Conservation (phyloP, 75 land plant genomes). For the Picea sitchensis region DNA sequence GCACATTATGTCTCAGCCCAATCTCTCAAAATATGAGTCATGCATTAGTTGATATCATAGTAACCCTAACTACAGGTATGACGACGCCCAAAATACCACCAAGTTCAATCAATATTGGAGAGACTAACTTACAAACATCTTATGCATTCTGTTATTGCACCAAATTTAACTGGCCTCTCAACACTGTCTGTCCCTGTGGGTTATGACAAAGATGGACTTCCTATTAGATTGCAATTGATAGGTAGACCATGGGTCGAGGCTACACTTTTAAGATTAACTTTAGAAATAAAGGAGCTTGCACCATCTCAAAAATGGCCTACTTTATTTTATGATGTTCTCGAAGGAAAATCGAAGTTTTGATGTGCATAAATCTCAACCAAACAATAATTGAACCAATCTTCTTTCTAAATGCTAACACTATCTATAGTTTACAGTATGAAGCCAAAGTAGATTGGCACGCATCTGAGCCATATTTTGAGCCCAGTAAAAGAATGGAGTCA, state of each 20-base stretch:
- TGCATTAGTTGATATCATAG: no score
- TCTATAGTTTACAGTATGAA: no score
- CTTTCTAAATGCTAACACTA: no score
- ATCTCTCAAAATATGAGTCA: conserved; percentile 29
- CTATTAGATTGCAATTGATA: conserved; percentile 15
- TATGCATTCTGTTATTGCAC: conserved; percentile 34
- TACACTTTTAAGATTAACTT: conserved; percentile 1
- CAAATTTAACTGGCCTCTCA: conserved; percentile 43
- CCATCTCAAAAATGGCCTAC: not conserved
- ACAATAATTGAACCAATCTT: no score
- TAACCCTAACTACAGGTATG: no score
- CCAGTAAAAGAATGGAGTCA: no score
- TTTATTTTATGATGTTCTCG: not conserved
- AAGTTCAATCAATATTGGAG: no score
- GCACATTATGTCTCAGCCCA: conserved; percentile 82
- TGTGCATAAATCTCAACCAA: no score
- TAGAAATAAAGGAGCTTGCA: not conserved
- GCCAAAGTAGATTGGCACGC: no score
- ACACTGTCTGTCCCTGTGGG: conserved; percentile 19
- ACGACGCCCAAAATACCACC: no score
- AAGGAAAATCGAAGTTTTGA: no score
- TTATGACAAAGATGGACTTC: conserved; percentile 11
- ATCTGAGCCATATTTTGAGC: no score
- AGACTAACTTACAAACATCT: not conserved
- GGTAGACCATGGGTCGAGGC: conserved; percentile 22